Evolutionary conservation across 441 rosid species (phyloP).

Genomic region (Syzygium syzygioides): DNA sequence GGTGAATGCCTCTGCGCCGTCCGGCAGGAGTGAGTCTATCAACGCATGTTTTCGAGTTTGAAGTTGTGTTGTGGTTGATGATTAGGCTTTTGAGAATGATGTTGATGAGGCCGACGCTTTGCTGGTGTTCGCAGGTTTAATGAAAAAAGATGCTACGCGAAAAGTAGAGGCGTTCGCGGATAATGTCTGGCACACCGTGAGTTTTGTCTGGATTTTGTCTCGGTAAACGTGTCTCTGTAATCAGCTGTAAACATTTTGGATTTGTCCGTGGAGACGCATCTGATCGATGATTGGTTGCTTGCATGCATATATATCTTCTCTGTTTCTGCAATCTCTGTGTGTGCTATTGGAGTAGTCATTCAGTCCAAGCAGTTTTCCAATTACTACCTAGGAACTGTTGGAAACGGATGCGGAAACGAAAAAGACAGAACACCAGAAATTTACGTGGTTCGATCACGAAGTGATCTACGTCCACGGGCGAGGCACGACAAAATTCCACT

Average conservation of each 20-base stretch:
- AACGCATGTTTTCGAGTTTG: not conserved
- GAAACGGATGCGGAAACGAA: too few relatives aligned
- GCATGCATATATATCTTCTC: not conserved
- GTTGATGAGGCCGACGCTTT: not conserved
- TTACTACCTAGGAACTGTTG: not conserved
- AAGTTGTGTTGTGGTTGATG: not conserved
- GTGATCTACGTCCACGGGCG: too few relatives aligned
- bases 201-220: not conserved
- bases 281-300: not conserved
- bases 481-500: too few relatives aligned
- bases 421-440: too few relatives aligned
- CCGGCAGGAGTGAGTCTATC: not conserved
- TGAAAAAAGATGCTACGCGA: not conserved
- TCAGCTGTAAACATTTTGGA: not conserved
- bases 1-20: too few relatives aligned
- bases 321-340: not conserved
- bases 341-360: not conserved
- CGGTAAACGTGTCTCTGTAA: not conserved
- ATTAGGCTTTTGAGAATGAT: not conserved
- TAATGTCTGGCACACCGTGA: not conserved
- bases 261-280: fast-evolving
- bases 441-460: too few relatives aligned
- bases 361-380: not conserved
- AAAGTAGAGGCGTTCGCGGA: not conserved
- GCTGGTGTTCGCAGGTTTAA: not conserved